Percentiles rank a stretch among this genome's conserved stretches.
Evolutionary conservation across 305 asterid species (phyloP).

Genomic region (Lippia alba): DNA sequence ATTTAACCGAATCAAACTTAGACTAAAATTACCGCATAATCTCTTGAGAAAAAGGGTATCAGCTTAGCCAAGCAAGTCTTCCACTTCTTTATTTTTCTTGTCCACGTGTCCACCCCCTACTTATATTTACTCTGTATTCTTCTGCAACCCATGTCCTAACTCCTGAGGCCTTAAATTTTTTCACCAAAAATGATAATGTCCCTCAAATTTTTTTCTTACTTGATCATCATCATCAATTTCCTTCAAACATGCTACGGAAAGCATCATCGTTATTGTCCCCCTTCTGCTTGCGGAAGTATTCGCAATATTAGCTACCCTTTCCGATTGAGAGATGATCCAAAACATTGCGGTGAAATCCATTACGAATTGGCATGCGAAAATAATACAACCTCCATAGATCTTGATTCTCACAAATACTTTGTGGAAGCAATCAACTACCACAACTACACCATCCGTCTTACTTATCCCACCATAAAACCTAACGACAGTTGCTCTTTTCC

Average conservation of each 20-base stretch:
- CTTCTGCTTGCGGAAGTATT: conserved; percentile 50
- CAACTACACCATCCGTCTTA: conserved; percentile 37
- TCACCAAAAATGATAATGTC: not conserved
- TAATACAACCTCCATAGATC: conserved; percentile 16
- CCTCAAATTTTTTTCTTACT: not conserved
- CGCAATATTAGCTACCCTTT: conserved; percentile 48
- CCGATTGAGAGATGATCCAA: conserved; percentile 40
- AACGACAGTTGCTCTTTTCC: conserved; percentile 33
- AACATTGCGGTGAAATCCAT: conserved; percentile 21
- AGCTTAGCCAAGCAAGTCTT: too few species aligned
- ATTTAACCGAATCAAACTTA: too few species aligned
- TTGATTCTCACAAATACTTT: conserved; percentile 11
- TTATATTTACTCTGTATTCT: too few species aligned
- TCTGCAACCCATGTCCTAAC: not conserved
- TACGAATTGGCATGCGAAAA: conserved; percentile 36
- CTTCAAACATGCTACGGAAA: not conserved
- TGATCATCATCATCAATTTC: not conserved
- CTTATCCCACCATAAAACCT: conserved; percentile 15
- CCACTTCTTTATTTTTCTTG: too few species aligned
- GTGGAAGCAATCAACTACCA: conserved; percentile 34
- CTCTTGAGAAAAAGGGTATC: too few species aligned
- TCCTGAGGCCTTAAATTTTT: too few species aligned
- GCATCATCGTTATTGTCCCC: not conserved
- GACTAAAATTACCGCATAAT: too few species aligned
- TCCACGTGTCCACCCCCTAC: too few species aligned